Percentiles rank a stretch among this genome's conserved stretches.
These are phyloP conservation scores for Alternaria longipes DNA, from an alignment of 2,329 filamentous ascomycete species.

Conservation along the genomic window DNA sequence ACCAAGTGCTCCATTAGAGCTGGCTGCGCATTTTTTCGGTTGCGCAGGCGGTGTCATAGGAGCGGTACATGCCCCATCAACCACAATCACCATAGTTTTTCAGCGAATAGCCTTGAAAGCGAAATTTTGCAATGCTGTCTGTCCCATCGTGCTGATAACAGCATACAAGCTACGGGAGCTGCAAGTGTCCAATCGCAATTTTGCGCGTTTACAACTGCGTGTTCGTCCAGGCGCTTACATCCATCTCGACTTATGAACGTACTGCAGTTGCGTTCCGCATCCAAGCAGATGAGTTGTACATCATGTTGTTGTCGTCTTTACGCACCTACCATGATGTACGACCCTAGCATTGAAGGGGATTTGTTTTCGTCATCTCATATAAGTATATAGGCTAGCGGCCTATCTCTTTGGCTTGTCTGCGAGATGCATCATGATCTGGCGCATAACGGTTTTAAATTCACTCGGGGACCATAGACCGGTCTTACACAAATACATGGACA, in stretches of 20 bases:
- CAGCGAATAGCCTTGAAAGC: not conserved
- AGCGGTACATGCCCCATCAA: constrained; percentile 67
- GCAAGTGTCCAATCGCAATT: not conserved
- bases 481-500: not conserved
- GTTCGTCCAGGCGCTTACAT: not conserved
- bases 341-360: no score
- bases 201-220: not conserved
- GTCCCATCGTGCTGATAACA: not conserved
- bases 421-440: not conserved
- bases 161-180: no score
- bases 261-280: not conserved
- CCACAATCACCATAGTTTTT: not conserved
- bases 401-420: no score
- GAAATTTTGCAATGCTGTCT: not conserved
- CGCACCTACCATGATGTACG: no score
- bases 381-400: no score
- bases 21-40: constrained; percentile 72
- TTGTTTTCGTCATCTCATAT: no score
- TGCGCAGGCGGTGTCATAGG: constrained; percentile 88
- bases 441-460: not conserved
- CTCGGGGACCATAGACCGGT: not conserved
- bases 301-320: no score
- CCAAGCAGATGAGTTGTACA: not conserved
- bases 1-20: constrained; percentile 73
- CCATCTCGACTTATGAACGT: not conserved